These are phyloP conservation scores for Dryadomyces sulphureus DNA, from an alignment of 2,329 filamentous ascomycete genomes.

Conservation along the genomic window DNA sequence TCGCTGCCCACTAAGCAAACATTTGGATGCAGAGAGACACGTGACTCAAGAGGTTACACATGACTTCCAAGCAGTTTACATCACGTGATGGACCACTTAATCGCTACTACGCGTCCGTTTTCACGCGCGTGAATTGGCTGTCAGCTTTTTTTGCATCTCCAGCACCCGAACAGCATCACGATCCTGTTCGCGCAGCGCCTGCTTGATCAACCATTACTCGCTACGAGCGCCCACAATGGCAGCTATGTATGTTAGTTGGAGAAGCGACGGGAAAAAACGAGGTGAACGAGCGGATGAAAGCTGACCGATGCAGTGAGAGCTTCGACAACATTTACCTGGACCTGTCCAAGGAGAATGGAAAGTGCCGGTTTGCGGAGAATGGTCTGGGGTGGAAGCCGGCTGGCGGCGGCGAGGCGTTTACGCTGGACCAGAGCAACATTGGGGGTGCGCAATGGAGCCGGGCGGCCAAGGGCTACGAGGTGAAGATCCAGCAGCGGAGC, in stretches of 20 bases:
- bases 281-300: neutral
- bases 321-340: conserved; percentile 97
- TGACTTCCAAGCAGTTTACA: too few species aligned
- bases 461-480: conserved; percentile 80
- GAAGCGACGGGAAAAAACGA: neutral
- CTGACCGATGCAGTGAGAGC: conserved; percentile 50
- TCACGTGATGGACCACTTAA: neutral
- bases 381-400: conserved; percentile 92
- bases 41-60: too few species aligned
- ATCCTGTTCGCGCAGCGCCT: too few species aligned
- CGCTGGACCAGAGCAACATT: conserved; percentile 76
- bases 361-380: conserved; percentile 87
- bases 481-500: conserved; percentile 77
- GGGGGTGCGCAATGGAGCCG: conserved; percentile 85
- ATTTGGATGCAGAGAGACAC: too few species aligned
- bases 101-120: neutral
- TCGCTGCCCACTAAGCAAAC: too few species aligned
- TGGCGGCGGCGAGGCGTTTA: conserved; percentile 81
- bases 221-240: conserved; percentile 3
- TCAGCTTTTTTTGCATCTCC: conserved; percentile 1
- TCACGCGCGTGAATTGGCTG: neutral
- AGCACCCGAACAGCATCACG: neutral
- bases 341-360: conserved; percentile 80
- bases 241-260: conserved; percentile 4
- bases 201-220: too few species aligned